Evolutionary conservation across 768 basidiomycete species (phyloP), one percentile per base, ranked within the genome.

Genomic region (Lyophyllum semitale): DNA sequence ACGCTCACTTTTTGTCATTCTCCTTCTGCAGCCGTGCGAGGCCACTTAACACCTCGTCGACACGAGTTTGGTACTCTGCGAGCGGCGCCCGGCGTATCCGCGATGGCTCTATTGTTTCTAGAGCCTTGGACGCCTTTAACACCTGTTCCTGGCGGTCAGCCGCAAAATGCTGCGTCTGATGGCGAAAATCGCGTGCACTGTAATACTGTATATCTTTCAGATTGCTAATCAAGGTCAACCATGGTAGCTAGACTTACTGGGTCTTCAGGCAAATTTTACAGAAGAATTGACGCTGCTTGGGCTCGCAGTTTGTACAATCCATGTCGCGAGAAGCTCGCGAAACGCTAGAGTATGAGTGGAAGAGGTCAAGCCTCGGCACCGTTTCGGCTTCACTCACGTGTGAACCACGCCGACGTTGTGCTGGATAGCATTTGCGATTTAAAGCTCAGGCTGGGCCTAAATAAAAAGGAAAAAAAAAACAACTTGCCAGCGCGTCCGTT

Each of bases 301-400:
- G 76, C 66, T 90, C 84, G 64, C 90, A 91, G 62, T 83, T 88
- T 58, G 77, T 77, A 73, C 90, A 92, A 60, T 91, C 87, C 89
- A 91, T 91, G 18, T 1, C 17, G 37, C 37, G n/a, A n/a, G n/a
- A n/a, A n/a, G n/a, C n/a, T n/a, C n/a, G n/a, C n/a, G n/a, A n/a
- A n/a, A n/a, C n/a, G n/a, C n/a, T n/a, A n/a, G n/a, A n/a, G n/a
- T n/a, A n/a, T n/a, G n/a, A n/a, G n/a, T n/a, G n/a, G n/a, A n/a
- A n/a, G n/a, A n/a, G n/a, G n/a, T n/a, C n/a, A n/a, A n/a, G n/a
- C n/a, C n/a, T n/a, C n/a, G n/a, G n/a, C n/a, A n/a, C n/a, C n/a
- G n/a, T n/a, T n/a, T n/a, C n/a, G n/a, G n/a, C n/a, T n/a, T n/a
- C n/a, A n/a, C n/a, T n/a, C n/a, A n/a, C n/a, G n/a, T n/a, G n/a